Evolutionary conservation across 768 basidiomycete species (phyloP).

Genomic region (Pisolithus microcarpus): DNA sequence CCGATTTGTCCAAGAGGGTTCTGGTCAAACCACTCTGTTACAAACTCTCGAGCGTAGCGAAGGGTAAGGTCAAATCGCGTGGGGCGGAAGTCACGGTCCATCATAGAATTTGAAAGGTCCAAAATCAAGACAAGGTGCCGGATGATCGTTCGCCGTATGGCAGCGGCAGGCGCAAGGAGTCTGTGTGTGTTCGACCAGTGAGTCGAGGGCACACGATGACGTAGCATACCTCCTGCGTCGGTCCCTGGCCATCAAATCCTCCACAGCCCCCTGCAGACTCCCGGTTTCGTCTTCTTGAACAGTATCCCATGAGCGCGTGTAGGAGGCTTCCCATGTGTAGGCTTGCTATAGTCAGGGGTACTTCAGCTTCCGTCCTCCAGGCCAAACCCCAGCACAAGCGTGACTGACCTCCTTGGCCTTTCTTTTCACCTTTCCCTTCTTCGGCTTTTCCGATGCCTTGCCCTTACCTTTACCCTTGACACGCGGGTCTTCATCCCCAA

Average conservation of each 20-base stretch:
- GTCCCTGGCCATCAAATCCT: constrained; percentile 81
- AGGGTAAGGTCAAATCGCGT: constrained; percentile 88
- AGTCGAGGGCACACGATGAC: constrained; percentile 1
- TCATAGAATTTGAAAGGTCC: constrained; percentile 87
- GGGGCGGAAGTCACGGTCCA: constrained; percentile 93
- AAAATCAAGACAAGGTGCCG: constrained; percentile 90
- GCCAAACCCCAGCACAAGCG: background rate
- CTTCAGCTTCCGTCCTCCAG: background rate
- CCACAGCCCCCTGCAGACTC: constrained; percentile 83
- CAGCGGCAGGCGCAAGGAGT: constrained; percentile 72
- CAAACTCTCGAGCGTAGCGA: constrained; percentile 86
- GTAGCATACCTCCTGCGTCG: constrained; percentile 66
- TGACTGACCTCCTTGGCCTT: constrained; percentile 29
- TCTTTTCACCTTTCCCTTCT: constrained; percentile 44
- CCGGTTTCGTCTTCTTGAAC: constrained; percentile 95
- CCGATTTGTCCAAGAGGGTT: constrained; percentile 98
- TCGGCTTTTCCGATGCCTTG: constrained; percentile 45
- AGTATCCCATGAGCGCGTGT: constrained; percentile 92
- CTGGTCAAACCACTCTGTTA: constrained; percentile 98
- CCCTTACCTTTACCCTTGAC: constrained; percentile 52
- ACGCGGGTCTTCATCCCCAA: constrained; percentile 41
- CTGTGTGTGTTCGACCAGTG: constrained; percentile 30
- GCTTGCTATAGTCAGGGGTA: constrained; percentile 45
- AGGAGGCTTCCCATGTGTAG: constrained; percentile 95
- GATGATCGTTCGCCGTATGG: constrained; percentile 92